Conservation (phyloP, 2,329 filamentous ascomycete genomes). For the Apiospora phragmitis region DNA sequence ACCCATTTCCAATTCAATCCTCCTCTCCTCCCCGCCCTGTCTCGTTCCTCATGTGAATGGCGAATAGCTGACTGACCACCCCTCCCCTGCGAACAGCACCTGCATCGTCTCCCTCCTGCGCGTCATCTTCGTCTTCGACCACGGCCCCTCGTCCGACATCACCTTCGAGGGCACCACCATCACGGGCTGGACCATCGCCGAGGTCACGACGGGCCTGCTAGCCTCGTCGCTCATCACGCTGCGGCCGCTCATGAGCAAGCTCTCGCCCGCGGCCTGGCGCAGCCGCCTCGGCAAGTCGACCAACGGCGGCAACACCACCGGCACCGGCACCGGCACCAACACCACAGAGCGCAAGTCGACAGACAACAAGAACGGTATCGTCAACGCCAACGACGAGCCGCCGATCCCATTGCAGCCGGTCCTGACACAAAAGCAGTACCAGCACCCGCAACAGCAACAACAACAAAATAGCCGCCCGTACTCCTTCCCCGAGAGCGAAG, state of each 20-base stretch:
- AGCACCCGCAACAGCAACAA: not conserved
- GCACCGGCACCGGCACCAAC: not conserved
- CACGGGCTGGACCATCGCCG: conserved; percentile 21
- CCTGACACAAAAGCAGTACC: not conserved
- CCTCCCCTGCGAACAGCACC: conserved; percentile 10
- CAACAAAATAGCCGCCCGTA: not conserved
- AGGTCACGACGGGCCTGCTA: conserved; percentile 22
- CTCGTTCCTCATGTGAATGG: too few relatives aligned
- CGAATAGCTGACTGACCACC: conserved; percentile 7
- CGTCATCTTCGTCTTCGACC: conserved; percentile 19
- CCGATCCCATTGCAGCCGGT: not conserved
- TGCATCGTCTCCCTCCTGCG: conserved; percentile 24
- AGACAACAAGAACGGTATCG: not conserved
- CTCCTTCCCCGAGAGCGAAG: not conserved
- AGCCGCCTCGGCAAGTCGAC: not conserved
- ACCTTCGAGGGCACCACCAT: conserved; percentile 19
- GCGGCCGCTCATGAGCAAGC: conserved; percentile 18
- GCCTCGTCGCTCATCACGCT: conserved; percentile 23
- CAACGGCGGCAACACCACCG: not conserved
- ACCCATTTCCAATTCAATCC: too few relatives aligned
- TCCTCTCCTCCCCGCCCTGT: too few relatives aligned
- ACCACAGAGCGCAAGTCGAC: too few relatives aligned
- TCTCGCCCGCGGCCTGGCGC: not conserved
- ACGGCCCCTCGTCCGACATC: conserved; percentile 16
- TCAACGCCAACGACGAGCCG: not conserved